These are phyloP conservation scores for Xylariomycetidae sp. DNA, from an alignment of 2,329 filamentous ascomycete species.

Conservation along the genomic window DNA sequence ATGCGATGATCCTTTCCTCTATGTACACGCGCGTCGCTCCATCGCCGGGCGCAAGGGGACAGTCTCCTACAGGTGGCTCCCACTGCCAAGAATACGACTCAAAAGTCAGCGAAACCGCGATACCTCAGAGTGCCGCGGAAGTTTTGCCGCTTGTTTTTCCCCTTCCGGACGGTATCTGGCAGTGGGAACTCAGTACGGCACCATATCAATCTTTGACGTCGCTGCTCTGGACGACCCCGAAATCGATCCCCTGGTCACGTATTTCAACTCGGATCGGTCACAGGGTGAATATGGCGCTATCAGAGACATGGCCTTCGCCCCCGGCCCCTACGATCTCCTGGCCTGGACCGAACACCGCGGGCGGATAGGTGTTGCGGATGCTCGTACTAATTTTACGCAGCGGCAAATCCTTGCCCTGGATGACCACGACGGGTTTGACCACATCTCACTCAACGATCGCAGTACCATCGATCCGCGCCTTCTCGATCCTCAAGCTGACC, in stretches of 20 bases:
- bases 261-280: slow-evolving; percentile 74
- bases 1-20: slow-evolving; percentile 81
- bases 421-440: slow-evolving; percentile 51
- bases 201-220: slow-evolving; percentile 70
- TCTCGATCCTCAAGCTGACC: slow-evolving; percentile 41
- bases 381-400: slow-evolving; percentile 60
- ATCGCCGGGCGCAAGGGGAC: slow-evolving; percentile 30
- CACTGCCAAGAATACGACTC: slow-evolving; percentile 48
- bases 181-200: slow-evolving; percentile 74
- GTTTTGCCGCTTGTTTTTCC: slow-evolving; percentile 76
- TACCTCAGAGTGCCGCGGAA: slow-evolving; percentile 55
- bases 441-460: slow-evolving; percentile 52
- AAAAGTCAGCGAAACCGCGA: slow-evolving; percentile 55
- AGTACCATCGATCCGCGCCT: slow-evolving; percentile 50
- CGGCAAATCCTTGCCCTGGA: slow-evolving; percentile 67
- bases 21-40: slow-evolving; percentile 64
- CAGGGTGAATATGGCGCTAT: slow-evolving; percentile 71
- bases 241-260: slow-evolving; percentile 62
- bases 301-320: slow-evolving; percentile 87
- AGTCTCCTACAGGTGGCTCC: slow-evolving; percentile 44
- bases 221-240: slow-evolving; percentile 38
- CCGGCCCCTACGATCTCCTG: slow-evolving; percentile 82
- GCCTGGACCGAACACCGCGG: slow-evolving; percentile 92
- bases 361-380: slow-evolving; percentile 68
- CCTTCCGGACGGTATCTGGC: slow-evolving; percentile 66